Evolutionary conservation across 202 grass and related monocot species (phyloP).

Genomic region (Setaria italica): DNA sequence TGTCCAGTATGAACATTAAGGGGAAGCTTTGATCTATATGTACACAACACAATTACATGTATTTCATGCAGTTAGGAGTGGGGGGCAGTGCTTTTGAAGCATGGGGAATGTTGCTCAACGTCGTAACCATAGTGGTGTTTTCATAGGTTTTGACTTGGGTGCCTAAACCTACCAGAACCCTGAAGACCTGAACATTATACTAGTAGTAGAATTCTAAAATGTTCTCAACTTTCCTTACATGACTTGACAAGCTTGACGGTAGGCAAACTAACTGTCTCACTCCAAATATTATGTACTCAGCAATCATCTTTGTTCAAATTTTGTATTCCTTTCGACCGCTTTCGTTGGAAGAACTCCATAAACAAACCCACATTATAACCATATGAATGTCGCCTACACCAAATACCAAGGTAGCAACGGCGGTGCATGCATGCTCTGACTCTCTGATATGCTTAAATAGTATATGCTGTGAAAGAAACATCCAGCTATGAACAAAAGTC

Average conservation of each 20-base stretch:
- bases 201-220: constrained; percentile 4
- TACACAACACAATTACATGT: not conserved
- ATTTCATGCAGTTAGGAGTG: not conserved
- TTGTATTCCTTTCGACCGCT: not conserved
- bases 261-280: not conserved
- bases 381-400: constrained; percentile 38
- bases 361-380: not conserved
- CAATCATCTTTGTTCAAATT: not conserved
- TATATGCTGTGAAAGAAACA: constrained; percentile 35
- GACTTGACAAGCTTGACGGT: not conserved
- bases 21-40: not conserved
- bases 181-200: not conserved
- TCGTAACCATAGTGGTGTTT: not conserved
- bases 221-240: constrained; percentile 5
- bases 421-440: constrained; percentile 27
- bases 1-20: not conserved
- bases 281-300: not conserved
- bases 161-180: constrained; percentile 12
- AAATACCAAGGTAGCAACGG: constrained; percentile 23
- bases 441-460: constrained; percentile 40
- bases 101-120: constrained; percentile 1
- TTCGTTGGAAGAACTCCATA: constrained; percentile 11
- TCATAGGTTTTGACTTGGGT: constrained; percentile 2
- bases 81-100: not conserved
- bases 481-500: constrained; percentile 26